Base-by-base conservation (phyloP, 441 rosid genomes). In the Gossypium trilobum region DNA sequence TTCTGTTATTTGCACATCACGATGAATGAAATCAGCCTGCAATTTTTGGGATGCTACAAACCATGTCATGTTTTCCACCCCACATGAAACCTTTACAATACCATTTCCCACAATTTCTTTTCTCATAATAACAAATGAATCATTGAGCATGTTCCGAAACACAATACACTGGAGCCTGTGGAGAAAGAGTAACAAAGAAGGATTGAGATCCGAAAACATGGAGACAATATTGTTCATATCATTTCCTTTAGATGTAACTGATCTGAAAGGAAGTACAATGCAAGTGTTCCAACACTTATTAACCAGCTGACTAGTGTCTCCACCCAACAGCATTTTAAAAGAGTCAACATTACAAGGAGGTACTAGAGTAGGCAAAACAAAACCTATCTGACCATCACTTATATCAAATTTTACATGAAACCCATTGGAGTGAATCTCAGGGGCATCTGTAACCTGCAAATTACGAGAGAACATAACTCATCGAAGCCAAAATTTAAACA, bases 341-440 rank as follows among this genome's bases (percentile, higher is more conserved):
- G 83, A 74, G 66, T 82, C 85, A 48, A 91, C 62, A 73, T 92
- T 77, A 78, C 90, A 89, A 71, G 97, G 84, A 83, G 96, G 88
- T 60, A 95, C 81, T 60, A 78, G 75, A 54, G 98, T 89, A 23
- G 99, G 99, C 83, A 95, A 82, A 77, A 95, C 91, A 79, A 92
- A 95, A 70, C 99, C 98, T 79, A 95, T 95, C 84, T 91, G 96
- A 76, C 98, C 99, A 71, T 89, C 91, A 66, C 90, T 89, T 77
- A 89, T 87, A 83, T 95, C 99, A 81, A 95, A 95, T 84, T 91
- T 92, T 76, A 95, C 80, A 80, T 95, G 99, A 84, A 89, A 92
- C 70, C 98, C 99, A 81, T 92, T 95, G 65, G 99, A 95, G 83
- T 95, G 99, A 78, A 95, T 92, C 89, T 95, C 96, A n/a, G 99